Conservation (phyloP, 495 filamentous ascomycete genomes). For the Articulospora tetracladia region DNA sequence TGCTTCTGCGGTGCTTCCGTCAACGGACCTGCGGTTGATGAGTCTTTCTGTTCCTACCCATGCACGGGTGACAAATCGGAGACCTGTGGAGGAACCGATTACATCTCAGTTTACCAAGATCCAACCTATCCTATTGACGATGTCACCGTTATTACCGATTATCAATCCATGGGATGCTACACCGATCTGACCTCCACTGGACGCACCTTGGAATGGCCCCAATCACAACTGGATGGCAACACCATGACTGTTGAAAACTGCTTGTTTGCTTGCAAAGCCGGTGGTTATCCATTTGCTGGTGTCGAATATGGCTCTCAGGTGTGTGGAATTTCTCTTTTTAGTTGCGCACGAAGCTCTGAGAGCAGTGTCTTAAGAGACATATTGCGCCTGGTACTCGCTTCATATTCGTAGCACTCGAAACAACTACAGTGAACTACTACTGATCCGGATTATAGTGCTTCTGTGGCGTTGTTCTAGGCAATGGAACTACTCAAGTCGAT, state of each 20-base stretch:
- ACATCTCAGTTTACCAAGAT: slow-evolving; percentile 47
- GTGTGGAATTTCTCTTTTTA: not conserved
- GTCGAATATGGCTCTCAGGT: slow-evolving; percentile 42
- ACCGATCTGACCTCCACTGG: slow-evolving; percentile 43
- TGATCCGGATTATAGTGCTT: too few relatives aligned
- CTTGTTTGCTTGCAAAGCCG: slow-evolving; percentile 39
- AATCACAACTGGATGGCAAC: slow-evolving; percentile 32
- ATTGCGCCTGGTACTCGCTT: too few relatives aligned
- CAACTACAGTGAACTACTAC: too few relatives aligned
- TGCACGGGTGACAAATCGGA: slow-evolving; percentile 43
- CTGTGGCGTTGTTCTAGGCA: slow-evolving; percentile 29
- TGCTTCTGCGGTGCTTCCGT: slow-evolving; percentile 51
- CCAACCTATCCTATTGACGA: slow-evolving; percentile 43
- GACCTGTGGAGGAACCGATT: slow-evolving; percentile 43
- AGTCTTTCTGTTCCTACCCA: slow-evolving; percentile 38
- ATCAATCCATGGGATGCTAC: slow-evolving; percentile 50
- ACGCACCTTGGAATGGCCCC: slow-evolving; percentile 44
- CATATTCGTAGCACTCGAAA: too few relatives aligned
- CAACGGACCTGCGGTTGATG: slow-evolving; percentile 26
- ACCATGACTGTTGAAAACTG: slow-evolving; percentile 33
- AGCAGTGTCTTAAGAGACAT: too few relatives aligned
- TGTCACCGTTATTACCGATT: slow-evolving; percentile 38
- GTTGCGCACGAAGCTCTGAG: not conserved
- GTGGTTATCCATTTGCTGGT: slow-evolving; percentile 47
- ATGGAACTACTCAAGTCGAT: slow-evolving; percentile 36